Conservation (phyloP, 495 filamentous ascomycete species). For the Daldinia vernicosa region DNA sequence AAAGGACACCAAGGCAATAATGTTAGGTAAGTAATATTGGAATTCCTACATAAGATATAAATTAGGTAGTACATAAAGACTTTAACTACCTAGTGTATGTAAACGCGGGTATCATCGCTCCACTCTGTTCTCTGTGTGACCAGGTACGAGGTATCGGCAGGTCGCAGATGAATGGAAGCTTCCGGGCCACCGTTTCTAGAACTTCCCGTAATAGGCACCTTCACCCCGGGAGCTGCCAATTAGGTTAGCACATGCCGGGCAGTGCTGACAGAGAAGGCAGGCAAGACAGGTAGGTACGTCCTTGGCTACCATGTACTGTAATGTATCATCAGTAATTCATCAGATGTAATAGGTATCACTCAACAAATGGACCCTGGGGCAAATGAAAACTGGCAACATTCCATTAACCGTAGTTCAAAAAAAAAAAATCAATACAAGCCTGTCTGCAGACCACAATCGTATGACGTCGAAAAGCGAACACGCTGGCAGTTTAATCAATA, state of each 20-base stretch:
- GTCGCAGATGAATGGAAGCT: constrained; percentile 1
- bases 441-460: constrained; percentile 35
- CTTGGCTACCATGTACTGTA: background rate
- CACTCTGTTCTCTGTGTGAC: background rate
- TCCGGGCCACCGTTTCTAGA: constrained; percentile 23
- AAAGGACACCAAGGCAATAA: background rate
- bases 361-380: constrained; percentile 29
- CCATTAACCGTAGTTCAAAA: constrained; percentile 33
- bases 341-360: constrained; percentile 19
- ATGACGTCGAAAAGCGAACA: constrained; percentile 42
- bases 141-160: constrained; percentile 11
- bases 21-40: background rate
- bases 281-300: background rate
- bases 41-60: background rate
- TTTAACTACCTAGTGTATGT: no score
- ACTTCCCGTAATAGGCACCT: constrained; percentile 22
- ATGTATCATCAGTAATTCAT: background rate
- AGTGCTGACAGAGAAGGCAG: background rate
- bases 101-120: background rate
- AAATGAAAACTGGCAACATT: constrained; percentile 42
- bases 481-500: constrained; percentile 23
- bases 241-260: constrained; percentile 1
- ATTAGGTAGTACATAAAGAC: background rate
- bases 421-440: constrained; percentile 33
- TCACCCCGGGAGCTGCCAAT: constrained; percentile 28